Evolutionary conservation across 495 filamentous ascomycete species (phyloP).

Genomic region (Talaromyces borbonicus): DNA sequence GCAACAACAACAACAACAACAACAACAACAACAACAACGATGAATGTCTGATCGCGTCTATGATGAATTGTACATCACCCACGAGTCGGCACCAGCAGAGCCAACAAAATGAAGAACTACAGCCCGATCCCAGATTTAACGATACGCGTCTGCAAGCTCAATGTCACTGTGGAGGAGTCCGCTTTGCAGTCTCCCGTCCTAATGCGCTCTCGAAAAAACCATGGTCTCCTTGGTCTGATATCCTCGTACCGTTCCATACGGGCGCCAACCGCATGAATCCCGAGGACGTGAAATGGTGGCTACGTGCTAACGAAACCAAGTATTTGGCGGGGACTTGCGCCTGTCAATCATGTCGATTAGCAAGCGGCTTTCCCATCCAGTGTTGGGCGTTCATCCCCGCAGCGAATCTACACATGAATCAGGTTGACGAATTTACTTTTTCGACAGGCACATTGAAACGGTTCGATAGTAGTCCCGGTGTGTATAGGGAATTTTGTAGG

Average conservation of each 20-base stretch:
- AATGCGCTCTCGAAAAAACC: slow-evolving; percentile 26
- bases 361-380: slow-evolving; percentile 57
- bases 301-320: slow-evolving; percentile 28
- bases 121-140: background rate
- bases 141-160: slow-evolving; percentile 19
- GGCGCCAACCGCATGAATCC: slow-evolving; percentile 28
- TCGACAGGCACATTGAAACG: slow-evolving; percentile 35
- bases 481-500: slow-evolving; percentile 54
- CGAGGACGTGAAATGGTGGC: slow-evolving; percentile 44
- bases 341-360: slow-evolving; percentile 52
- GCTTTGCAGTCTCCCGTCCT: slow-evolving; percentile 36
- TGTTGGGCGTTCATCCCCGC: slow-evolving; percentile 59
- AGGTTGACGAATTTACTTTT: slow-evolving; percentile 26
- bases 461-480: slow-evolving; percentile 44
- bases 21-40: slow-evolving; percentile 4
- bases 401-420: slow-evolving; percentile 38
- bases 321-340: slow-evolving; percentile 59
- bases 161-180: slow-evolving; percentile 34
- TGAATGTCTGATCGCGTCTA: background rate
- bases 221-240: slow-evolving; percentile 42
- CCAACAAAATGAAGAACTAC: slow-evolving; percentile 8
- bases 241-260: slow-evolving; percentile 39
- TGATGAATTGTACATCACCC: background rate
- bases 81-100: background rate
- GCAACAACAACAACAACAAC: too few species aligned